phyloP scores from a whole-genome alignment of 345 rosid species.

The Camelina hispida region DNA sequence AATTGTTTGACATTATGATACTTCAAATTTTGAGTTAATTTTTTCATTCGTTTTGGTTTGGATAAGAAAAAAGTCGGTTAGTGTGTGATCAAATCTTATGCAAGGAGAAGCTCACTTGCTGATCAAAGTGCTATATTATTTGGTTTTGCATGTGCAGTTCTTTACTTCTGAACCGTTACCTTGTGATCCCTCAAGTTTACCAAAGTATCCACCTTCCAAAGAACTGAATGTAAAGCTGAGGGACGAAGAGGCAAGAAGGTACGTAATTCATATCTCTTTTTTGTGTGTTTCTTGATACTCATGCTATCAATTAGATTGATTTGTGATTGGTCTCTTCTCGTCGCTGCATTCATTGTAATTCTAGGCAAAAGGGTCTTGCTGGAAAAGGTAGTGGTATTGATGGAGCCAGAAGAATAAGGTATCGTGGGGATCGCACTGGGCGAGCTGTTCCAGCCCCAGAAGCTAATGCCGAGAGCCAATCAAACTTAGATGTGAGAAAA shows the following conservation, averaged over 20 bases:
- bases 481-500: constrained; percentile 61
- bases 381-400: constrained; percentile 62
- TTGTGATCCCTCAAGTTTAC: constrained; percentile 85
- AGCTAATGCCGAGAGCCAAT: constrained; percentile 85
- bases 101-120: background rate
- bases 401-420: constrained; percentile 57
- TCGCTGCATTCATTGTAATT: constrained; percentile 25
- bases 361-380: constrained; percentile 61
- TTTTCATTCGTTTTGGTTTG: too few relatives aligned
- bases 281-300: constrained; percentile 26
- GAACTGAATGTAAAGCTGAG: constrained; percentile 85
- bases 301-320: constrained; percentile 14
- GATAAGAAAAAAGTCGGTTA: too few relatives aligned
- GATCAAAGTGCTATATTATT: background rate
- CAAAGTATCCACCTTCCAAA: constrained; percentile 91
- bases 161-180: constrained; percentile 80
- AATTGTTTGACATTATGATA: too few relatives aligned
- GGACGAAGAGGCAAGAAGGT: constrained; percentile 89
- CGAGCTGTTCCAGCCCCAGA: constrained; percentile 85
- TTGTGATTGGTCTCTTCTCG: constrained; percentile 33
- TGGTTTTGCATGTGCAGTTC: constrained; percentile 61
- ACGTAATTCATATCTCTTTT: background rate
- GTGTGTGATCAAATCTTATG: constrained; percentile 27
- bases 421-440: constrained; percentile 57
- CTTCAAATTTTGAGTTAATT: too few relatives aligned